Evolutionary conservation across 75 land plant genomes (phyloP).

Genomic region (Azolla pinnata): DNA sequence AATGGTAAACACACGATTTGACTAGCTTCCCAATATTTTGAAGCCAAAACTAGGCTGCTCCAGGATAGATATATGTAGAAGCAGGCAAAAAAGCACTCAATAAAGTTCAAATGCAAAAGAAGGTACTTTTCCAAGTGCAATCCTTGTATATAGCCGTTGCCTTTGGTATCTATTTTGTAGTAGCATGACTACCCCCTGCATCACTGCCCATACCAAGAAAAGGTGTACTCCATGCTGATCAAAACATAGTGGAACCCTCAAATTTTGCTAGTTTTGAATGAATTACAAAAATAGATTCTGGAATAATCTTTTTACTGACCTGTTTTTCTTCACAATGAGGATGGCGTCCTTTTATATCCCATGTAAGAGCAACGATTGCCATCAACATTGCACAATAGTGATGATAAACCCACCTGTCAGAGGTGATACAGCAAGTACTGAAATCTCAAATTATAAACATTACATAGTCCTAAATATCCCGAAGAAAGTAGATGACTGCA

Average conservation of each 20-base stretch:
- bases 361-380: slow-evolving; percentile 92
- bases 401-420: slow-evolving; percentile 98
- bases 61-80: neutral
- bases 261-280: too few species aligned
- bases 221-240: slow-evolving; percentile 76
- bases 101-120: neutral
- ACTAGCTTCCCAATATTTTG: too few species aligned
- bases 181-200: slow-evolving; percentile 98
- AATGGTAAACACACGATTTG: too few species aligned
- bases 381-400: slow-evolving; percentile 94
- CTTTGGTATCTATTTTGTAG: slow-evolving; percentile 93
- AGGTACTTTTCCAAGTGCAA: slow-evolving; percentile 88
- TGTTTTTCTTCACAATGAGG: slow-evolving; percentile 72
- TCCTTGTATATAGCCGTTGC: slow-evolving; percentile 89
- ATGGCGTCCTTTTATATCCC: slow-evolving; percentile 84
- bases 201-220: slow-evolving; percentile 81
- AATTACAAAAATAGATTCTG: too few species aligned
- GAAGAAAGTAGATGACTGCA: too few species aligned
- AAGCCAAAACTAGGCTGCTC: too few species aligned
- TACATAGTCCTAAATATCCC: too few species aligned
- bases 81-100: neutral
- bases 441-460: too few species aligned
- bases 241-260: too few species aligned
- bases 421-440: too few species aligned
- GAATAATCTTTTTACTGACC: slow-evolving; percentile 34